A percentile compares a stretch with the other conserved stretches of the same genome.
phyloP scores from a whole-genome alignment of 1,284 basidiomycete species.

The Leccinum solheimii region DNA sequence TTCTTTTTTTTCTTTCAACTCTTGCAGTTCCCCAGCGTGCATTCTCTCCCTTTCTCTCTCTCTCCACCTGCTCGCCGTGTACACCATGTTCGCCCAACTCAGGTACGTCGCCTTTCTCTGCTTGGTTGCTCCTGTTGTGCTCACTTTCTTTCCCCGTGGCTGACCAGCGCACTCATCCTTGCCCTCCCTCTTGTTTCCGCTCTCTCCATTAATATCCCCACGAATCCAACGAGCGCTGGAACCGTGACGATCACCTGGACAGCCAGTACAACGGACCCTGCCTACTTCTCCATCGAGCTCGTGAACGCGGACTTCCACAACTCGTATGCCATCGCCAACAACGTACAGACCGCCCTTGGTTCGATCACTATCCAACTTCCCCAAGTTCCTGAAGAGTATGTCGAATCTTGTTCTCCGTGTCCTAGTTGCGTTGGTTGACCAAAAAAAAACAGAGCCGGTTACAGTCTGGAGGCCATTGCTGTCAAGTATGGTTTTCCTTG shows the following conservation, averaged over 20 bases:
- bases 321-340: constrained; percentile 59
- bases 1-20: neutral
- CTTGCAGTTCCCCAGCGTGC: constrained; percentile 12
- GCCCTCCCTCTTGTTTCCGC: constrained; percentile 51
- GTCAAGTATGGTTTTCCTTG: constrained; percentile 32
- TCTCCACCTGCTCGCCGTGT: too few species aligned
- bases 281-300: constrained; percentile 43
- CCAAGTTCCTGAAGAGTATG: constrained; percentile 52
- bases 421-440: constrained; percentile 3
- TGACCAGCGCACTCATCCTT: constrained; percentile 44
- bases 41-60: neutral
- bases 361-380: constrained; percentile 47
- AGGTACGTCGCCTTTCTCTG: constrained; percentile 22
- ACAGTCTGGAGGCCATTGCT: constrained; percentile 53
- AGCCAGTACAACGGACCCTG: constrained; percentile 42
- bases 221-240: constrained; percentile 37
- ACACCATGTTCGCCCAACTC: constrained; percentile 40
- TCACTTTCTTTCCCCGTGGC: neutral
- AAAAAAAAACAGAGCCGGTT: constrained; percentile 43
- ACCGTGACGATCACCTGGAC: constrained; percentile 51
- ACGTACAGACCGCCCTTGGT: constrained; percentile 43
- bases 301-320: constrained; percentile 53
- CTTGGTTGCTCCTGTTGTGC: neutral
- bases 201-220: constrained; percentile 44
- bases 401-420: neutral